phyloP scores from a whole-genome alignment of 2,329 filamentous ascomycete genomes.

The Beauveria rudraprayagi region DNA sequence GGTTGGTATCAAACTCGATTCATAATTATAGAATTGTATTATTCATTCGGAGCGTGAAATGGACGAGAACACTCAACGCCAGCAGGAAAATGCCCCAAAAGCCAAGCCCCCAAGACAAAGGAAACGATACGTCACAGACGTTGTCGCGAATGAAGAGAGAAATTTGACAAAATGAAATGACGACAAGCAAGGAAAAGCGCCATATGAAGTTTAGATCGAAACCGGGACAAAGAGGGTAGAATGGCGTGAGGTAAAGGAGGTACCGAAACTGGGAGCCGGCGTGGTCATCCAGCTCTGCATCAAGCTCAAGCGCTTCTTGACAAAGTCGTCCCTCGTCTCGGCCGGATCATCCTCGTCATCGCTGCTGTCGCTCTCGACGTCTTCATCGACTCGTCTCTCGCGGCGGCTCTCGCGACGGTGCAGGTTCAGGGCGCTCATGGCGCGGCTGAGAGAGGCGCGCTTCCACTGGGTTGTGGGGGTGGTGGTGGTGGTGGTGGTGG shows the following conservation, averaged over 20 bases:
- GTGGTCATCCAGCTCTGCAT: neutral
- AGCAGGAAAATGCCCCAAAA: neutral
- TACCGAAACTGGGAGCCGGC: neutral
- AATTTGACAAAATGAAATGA: neutral
- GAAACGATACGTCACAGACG: neutral
- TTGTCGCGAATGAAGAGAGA: neutral
- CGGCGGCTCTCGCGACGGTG: neutral
- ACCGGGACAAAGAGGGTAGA: neutral
- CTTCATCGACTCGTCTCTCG: neutral
- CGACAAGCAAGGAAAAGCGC: neutral
- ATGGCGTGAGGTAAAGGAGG: neutral
- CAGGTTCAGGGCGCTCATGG: neutral
- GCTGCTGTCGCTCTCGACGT: neutral
- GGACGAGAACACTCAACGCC: neutral
- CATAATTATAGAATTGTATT: neutral
- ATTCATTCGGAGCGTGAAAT: neutral
- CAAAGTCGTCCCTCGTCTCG: too few species aligned
- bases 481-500: too few species aligned
- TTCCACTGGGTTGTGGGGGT: neutral
- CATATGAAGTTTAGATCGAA: neutral
- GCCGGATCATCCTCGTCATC: neutral
- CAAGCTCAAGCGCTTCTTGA: neutral
- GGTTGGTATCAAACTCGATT: neutral
- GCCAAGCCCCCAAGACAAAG: neutral
- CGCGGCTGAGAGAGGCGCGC: conserved; percentile 1